A percentile compares a stretch with the other conserved stretches of the same genome.
Evolutionary conservation across 2,329 filamentous ascomycete species (phyloP).

Genomic region (Seiridium unicorne): DNA sequence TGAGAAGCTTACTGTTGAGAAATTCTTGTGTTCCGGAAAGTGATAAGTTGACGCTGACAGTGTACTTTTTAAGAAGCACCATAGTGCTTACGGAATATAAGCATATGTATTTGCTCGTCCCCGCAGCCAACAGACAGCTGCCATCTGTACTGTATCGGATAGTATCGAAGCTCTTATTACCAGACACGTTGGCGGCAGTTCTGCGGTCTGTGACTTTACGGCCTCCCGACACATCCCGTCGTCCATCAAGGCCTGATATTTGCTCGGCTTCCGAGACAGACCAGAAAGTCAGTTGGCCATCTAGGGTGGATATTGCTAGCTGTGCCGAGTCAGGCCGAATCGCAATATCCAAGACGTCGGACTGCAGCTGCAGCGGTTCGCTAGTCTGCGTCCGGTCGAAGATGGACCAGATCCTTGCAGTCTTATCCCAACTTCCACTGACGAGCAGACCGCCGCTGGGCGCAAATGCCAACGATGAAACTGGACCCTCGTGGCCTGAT

Average conservation of each 20-base stretch:
- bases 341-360: conserved; percentile 83
- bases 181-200: conserved; percentile 85
- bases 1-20: conserved; percentile 87
- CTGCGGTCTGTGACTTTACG: conserved; percentile 84
- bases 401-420: conserved; percentile 93
- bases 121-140: conserved; percentile 82
- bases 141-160: conserved; percentile 93
- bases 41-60: conserved; percentile 92
- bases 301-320: conserved; percentile 85
- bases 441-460: conserved; percentile 81
- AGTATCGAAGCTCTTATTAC: conserved; percentile 85
- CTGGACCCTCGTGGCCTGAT: conserved; percentile 89
- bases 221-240: conserved; percentile 89
- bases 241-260: conserved; percentile 80
- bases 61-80: conserved; percentile 90
- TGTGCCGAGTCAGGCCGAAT: conserved; percentile 90
- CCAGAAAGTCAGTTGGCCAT: conserved; percentile 96
- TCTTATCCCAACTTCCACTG: conserved; percentile 95
- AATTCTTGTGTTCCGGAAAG: conserved; percentile 96
- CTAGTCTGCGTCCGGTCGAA: conserved; percentile 93
- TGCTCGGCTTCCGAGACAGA: conserved; percentile 85
- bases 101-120: conserved; percentile 98
- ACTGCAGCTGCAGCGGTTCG: conserved; percentile 87
- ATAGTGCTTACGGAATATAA: conserved; percentile 93
- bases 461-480: conserved; percentile 84